Evolutionary conservation across 1,139 yeast species (phyloP).

Genomic region (Taphrina pruni): DNA sequence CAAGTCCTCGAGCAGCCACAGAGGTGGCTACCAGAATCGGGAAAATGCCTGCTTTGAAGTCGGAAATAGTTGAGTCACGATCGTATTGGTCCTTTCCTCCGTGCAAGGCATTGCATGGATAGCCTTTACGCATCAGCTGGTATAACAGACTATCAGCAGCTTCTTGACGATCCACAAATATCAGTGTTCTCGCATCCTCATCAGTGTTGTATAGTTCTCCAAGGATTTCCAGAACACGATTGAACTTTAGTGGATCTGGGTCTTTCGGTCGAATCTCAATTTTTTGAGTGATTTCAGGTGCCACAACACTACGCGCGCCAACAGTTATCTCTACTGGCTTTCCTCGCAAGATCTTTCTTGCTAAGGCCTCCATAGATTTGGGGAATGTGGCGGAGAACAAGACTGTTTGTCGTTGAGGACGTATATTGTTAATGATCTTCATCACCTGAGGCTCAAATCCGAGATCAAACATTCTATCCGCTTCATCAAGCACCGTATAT

Average conservation of each 20-base stretch:
- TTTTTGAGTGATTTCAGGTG: slow-evolving; percentile 75
- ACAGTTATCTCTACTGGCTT: slow-evolving; percentile 78
- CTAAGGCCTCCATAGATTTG: slow-evolving; percentile 69
- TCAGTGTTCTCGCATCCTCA: slow-evolving; percentile 64
- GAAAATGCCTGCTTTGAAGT: slow-evolving; percentile 68
- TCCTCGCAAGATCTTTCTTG: slow-evolving; percentile 61
- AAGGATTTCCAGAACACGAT: slow-evolving; percentile 61
- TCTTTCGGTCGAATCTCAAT: slow-evolving; percentile 64
- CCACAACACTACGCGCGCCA: slow-evolving; percentile 83
- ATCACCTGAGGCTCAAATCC: slow-evolving; percentile 97
- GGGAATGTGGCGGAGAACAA: slow-evolving; percentile 96
- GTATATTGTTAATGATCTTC: slow-evolving; percentile 73
- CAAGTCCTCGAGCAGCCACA: slow-evolving; percentile 92
- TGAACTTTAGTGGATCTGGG: slow-evolving; percentile 57
- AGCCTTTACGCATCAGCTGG: slow-evolving; percentile 63
- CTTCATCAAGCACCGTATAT: slow-evolving; percentile 89
- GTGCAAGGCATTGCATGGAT: slow-evolving; percentile 72
- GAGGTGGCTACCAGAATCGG: slow-evolving; percentile 80
- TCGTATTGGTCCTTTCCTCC: slow-evolving; percentile 93
- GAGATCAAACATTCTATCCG: slow-evolving; percentile 95
- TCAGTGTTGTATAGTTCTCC: slow-evolving; percentile 54
- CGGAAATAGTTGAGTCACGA: slow-evolving; percentile 74
- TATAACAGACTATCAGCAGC: slow-evolving; percentile 74
- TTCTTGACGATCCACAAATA: slow-evolving; percentile 87
- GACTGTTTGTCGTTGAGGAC: slow-evolving; percentile 92